Base-by-base conservation (phyloP, 1,139 yeast species). In the Yueomyces sp. region DNA sequence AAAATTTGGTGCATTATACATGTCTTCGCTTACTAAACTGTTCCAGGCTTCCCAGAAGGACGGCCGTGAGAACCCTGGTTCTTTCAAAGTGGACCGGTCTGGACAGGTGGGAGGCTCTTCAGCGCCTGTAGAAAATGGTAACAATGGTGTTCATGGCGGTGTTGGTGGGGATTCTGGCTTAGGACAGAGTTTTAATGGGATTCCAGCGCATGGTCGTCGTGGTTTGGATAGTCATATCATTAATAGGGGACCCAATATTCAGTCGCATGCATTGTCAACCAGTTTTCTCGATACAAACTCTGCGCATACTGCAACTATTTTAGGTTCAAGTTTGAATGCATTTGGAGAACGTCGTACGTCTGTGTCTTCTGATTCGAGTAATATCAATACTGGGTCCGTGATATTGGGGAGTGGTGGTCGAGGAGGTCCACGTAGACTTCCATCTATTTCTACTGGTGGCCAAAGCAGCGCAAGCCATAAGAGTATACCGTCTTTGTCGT, bases 401-500 rank as follows among this genome's bases (percentile, higher is more conserved):
- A 19, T 19, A 19, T 19, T 19, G 19, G 19, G 19, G 19, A 19
- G 19, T 19, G 19, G 19, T 19, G 19, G 19, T 19, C 19, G 19
- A 19, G 19, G 19, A 19, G 19, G 19, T 19, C 19, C 19, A 19
- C 19, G 19, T 19, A 19, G 19, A 19, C 19, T 19, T 19, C 39
- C 38, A 27, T 31, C 36, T 3, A 39, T 40, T 27, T 39, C 44
- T 4, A 39, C 44, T 27, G 36, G 37, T 19, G 39, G 42, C 25
- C 30, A 39, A 27, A 42, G 43, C n/a, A 43, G 44, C 26, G 36
- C 36, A 3, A 39, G 40, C 8, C 44, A 27, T 28, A 48, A 44
- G 38, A 50, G 46, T 9, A 46, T 56, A 19, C 58, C 61, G 32
- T 55, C 80, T 43, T 65, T 79, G 49, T 75, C 84, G 9, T 67